These are phyloP conservation scores for Cerioporus squamosus DNA, from an alignment of 1,284 basidiomycete genomes.

Conservation along the genomic window DNA sequence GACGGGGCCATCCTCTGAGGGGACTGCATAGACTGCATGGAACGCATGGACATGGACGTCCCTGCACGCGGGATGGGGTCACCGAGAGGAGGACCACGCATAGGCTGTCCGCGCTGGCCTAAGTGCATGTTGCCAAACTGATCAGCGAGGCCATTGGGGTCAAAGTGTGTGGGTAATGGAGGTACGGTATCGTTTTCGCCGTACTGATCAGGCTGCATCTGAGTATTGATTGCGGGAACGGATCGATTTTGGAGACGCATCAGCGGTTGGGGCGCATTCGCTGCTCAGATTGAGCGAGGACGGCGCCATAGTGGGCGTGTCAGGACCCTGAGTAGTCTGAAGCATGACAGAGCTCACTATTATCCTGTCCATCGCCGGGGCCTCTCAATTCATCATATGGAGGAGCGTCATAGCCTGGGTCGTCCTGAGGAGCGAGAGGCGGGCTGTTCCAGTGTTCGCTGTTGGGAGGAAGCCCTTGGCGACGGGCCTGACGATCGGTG, in stretches of 20 bases:
- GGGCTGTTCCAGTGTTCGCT: slow-evolving; percentile 19
- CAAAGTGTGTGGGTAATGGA: slow-evolving; percentile 39
- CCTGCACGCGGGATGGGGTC: slow-evolving; percentile 46
- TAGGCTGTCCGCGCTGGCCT: slow-evolving; percentile 39
- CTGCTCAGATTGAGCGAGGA: slow-evolving; percentile 10
- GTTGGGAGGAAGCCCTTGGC: slow-evolving; percentile 23
- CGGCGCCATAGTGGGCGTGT: slow-evolving; percentile 5
- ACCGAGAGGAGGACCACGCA: slow-evolving; percentile 19
- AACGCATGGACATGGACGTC: slow-evolving; percentile 56
- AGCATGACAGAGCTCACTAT: slow-evolving; percentile 24
- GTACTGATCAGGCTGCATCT: slow-evolving; percentile 39
- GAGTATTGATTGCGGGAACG: slow-evolving; percentile 42
- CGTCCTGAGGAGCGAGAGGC: slow-evolving; percentile 16
- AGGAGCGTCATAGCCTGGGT: slow-evolving; percentile 4
- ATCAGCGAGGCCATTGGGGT: slow-evolving; percentile 49
- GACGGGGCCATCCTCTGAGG: slow-evolving; percentile 31
- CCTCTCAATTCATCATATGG: slow-evolving; percentile 9
- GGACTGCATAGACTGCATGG: slow-evolving; percentile 37
- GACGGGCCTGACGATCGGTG: slow-evolving; percentile 22
- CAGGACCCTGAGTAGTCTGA: slow-evolving; percentile 6
- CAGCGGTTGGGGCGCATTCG: slow-evolving; percentile 17
- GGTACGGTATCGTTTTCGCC: slow-evolving; percentile 36
- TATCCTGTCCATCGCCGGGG: slow-evolving; percentile 10
- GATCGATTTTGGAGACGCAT: slow-evolving; percentile 43
- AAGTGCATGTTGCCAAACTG: slow-evolving; percentile 53